These are phyloP conservation scores for Leccinum ponderosum DNA, from an alignment of 1,284 basidiomycete genomes.

Conservation along the genomic window DNA sequence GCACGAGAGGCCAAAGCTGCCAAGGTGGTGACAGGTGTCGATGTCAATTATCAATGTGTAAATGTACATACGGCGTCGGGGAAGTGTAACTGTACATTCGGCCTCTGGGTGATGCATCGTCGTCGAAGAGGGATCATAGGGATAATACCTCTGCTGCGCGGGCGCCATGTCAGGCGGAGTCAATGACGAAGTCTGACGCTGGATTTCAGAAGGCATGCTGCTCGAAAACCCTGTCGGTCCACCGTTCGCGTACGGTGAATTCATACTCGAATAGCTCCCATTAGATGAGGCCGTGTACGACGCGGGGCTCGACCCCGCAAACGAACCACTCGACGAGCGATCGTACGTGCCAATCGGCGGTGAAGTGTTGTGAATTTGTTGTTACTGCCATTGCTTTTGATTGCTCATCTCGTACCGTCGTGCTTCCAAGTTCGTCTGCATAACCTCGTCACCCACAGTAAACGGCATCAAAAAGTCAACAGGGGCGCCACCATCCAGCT, in stretches of 20 bases:
- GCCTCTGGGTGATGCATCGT: not conserved
- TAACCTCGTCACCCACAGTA: constrained; percentile 18
- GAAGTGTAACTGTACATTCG: not conserved
- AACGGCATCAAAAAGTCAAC: constrained; percentile 30
- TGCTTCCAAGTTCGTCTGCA: constrained; percentile 20
- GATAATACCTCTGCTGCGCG: not conserved
- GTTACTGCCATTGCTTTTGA: constrained; percentile 10
- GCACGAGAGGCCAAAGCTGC: constrained; percentile 4
- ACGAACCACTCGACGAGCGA: constrained; percentile 25
- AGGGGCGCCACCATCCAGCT: constrained; percentile 12
- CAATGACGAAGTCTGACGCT: no score
- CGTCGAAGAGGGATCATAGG: not conserved
- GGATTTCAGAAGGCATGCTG: not conserved
- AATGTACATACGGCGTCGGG: not conserved
- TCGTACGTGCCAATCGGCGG: constrained; percentile 15
- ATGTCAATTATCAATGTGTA: not conserved
- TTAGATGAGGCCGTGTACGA: constrained; percentile 26
- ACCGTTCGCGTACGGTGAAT: constrained; percentile 27
- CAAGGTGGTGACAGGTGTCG: not conserved
- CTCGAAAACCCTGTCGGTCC: constrained; percentile 5
- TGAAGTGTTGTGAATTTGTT: constrained; percentile 14
- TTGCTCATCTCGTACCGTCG: constrained; percentile 24
- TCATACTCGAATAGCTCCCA: constrained; percentile 27
- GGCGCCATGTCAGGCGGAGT: no score
- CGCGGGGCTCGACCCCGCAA: constrained; percentile 23